These are phyloP conservation scores for Fusarium domesticum DNA, from an alignment of 2,329 filamentous ascomycete genomes.

Conservation along the genomic window DNA sequence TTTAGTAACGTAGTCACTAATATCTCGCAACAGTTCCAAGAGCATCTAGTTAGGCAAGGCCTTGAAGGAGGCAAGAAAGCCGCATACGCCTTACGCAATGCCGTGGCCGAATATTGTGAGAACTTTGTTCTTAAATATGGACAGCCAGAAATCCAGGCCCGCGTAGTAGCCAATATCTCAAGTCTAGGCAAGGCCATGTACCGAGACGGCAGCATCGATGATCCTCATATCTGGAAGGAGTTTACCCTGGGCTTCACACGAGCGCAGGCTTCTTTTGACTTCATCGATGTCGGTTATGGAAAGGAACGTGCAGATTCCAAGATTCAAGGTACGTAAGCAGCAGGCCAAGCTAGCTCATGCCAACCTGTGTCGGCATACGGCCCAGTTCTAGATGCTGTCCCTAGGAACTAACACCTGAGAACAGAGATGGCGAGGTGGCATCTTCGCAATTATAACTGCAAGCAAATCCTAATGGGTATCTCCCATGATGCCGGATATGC, in stretches of 20 bases:
- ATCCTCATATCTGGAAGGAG: conserved; percentile 47
- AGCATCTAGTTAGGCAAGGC: conserved; percentile 52
- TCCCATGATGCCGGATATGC: conserved; percentile 61
- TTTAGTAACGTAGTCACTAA: background rate
- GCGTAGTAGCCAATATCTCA: conserved; percentile 53
- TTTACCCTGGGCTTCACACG: conserved; percentile 61
- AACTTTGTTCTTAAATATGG: background rate
- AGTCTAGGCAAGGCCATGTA: conserved; percentile 50
- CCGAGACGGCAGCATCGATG: conserved; percentile 46
- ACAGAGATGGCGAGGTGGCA: conserved; percentile 55
- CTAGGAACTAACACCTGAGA: conserved; percentile 1
- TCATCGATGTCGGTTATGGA: conserved; percentile 58
- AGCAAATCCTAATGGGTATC: conserved; percentile 58
- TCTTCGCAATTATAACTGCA: conserved; percentile 59
- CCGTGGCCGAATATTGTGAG: conserved; percentile 42
- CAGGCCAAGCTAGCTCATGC: background rate
- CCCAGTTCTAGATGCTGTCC: no score
- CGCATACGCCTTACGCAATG: conserved; percentile 47
- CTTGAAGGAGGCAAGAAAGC: conserved; percentile 54
- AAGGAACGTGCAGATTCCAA: conserved; percentile 60
- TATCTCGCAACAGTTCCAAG: conserved; percentile 50
- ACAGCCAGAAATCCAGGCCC: conserved; percentile 53
- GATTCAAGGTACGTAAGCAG: conserved; percentile 49
- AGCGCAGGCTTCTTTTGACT: conserved; percentile 58
- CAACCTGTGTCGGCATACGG: background rate